A percentile compares a stretch with the other conserved stretches of the same genome.
Conservation (phyloP, 768 basidiomycete genomes). For the Rhizopogon salebrosus region DNA sequence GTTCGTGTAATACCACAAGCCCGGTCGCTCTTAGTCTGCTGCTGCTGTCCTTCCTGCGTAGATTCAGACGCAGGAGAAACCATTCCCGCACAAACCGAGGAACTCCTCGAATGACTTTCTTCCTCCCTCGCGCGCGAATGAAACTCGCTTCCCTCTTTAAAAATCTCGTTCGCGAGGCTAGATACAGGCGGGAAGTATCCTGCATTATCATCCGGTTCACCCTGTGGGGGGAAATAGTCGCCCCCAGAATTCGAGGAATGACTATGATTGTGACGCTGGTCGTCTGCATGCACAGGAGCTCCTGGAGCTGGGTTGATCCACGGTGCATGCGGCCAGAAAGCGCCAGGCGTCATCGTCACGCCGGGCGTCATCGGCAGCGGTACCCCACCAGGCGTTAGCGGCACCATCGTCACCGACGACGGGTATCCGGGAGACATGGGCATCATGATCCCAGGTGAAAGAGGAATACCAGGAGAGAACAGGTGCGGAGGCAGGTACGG, state of each 20-base stretch:
- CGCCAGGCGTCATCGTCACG: conserved; percentile 66
- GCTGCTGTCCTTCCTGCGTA: not conserved
- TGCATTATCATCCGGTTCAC: conserved; percentile 14
- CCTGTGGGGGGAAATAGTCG: conserved; percentile 40
- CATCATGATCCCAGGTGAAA: conserved; percentile 26
- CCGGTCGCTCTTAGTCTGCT: not conserved
- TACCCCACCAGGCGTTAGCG: conserved; percentile 15
- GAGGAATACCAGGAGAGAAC: conserved; percentile 27
- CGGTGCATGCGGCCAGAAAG: conserved; percentile 61
- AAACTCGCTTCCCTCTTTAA: conserved; percentile 19
- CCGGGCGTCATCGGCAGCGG: conserved; percentile 43
- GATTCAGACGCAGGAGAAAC: not conserved
- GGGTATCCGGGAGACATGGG: conserved; percentile 23
- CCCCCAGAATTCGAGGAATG: conserved; percentile 3
- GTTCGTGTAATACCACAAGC: not conserved
- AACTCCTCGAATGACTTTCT: not conserved
- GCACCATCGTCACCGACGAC: conserved; percentile 10
- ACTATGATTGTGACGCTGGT: conserved; percentile 5
- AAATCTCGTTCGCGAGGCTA: conserved; percentile 31
- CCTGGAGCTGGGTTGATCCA: conserved; percentile 59
- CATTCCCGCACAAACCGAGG: not conserved
- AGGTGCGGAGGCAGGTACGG: conserved; percentile 20
- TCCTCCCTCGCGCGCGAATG: not conserved
- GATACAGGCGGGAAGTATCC: conserved; percentile 42
- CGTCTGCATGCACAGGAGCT: conserved; percentile 42